Evolutionary conservation across 2,329 filamentous ascomycete species (phyloP).

Genomic region (Cladophialophora psammophila): DNA sequence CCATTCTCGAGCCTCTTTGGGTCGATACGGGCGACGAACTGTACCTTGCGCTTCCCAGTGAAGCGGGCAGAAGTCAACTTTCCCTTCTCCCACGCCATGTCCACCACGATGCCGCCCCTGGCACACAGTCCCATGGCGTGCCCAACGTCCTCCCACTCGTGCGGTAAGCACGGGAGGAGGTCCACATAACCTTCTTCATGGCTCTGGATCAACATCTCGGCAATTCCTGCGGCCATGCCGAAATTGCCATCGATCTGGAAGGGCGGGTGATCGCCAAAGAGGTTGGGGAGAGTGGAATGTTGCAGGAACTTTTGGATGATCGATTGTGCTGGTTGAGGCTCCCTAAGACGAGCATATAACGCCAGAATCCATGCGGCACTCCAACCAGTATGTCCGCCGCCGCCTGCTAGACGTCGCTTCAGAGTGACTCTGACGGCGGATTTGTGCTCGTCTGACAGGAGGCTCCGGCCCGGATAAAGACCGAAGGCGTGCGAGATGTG

Average conservation of each 20-base stretch:
- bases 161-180: constrained; percentile 13
- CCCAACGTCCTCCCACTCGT: constrained; percentile 13
- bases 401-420: constrained; percentile 46
- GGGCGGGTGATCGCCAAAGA: constrained; percentile 56
- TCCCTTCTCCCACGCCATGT: constrained; percentile 14
- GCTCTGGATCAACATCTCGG: constrained; percentile 56
- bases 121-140: constrained; percentile 10
- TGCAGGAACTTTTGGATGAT: constrained; percentile 52
- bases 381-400: constrained; percentile 61
- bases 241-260: constrained; percentile 63
- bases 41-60: constrained; percentile 1
- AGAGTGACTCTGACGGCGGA: constrained; percentile 47
- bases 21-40: constrained; percentile 12
- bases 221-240: constrained; percentile 56
- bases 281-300: constrained; percentile 54
- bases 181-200: constrained; percentile 28
- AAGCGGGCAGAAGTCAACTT: constrained; percentile 6
- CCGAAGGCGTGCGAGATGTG: constrained; percentile 61
- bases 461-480: constrained; percentile 52
- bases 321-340: constrained; percentile 47
- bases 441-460: constrained; percentile 39
- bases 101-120: constrained; percentile 13
- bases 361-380: constrained; percentile 61
- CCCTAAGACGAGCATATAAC: constrained; percentile 56
- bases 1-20: constrained; percentile 1